phyloP scores from a whole-genome alignment of 768 basidiomycete species.

The Trametes cubensis region DNA sequence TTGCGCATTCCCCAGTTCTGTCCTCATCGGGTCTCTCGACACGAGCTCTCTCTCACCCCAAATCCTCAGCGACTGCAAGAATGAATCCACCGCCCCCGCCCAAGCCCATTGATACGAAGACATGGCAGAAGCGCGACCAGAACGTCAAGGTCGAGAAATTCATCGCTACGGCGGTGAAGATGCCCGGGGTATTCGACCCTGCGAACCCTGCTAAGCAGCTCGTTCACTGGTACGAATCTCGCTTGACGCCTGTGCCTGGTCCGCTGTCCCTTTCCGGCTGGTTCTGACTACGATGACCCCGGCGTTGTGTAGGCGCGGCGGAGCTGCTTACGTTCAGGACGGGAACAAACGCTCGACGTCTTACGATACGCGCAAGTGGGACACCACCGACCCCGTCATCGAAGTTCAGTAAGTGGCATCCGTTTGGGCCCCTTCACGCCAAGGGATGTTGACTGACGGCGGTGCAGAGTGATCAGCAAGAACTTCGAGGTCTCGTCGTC shows the following conservation, averaged over 20 bases:
- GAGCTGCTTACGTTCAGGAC: neutral
- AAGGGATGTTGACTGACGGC: too few species aligned
- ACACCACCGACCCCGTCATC: neutral
- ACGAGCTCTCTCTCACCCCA: too few species aligned
- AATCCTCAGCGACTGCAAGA: too few species aligned
- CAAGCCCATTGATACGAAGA: constrained; percentile 1
- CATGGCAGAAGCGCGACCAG: constrained; percentile 8
- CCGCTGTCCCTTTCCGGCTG: too few species aligned
- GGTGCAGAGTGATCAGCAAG: constrained; percentile 2
- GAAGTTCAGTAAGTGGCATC: neutral
- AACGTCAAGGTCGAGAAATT: constrained; percentile 1
- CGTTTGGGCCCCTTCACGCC: too few species aligned
- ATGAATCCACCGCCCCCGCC: neutral
- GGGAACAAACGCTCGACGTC: neutral
- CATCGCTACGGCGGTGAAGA: neutral
- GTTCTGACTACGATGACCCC: neutral
- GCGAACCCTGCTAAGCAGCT: neutral
- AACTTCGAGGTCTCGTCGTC: neutral
- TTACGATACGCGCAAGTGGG: constrained; percentile 2
- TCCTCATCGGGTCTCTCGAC: too few species aligned
- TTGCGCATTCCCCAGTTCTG: too few species aligned
- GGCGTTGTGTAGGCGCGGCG: neutral
- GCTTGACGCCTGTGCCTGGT: too few species aligned
- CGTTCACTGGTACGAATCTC: constrained; percentile 1
- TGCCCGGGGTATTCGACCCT: neutral